Evolutionary conservation across 169 alveolate genomes (phyloP).

Genomic region (Pseudocohnilembus persalinus): DNA sequence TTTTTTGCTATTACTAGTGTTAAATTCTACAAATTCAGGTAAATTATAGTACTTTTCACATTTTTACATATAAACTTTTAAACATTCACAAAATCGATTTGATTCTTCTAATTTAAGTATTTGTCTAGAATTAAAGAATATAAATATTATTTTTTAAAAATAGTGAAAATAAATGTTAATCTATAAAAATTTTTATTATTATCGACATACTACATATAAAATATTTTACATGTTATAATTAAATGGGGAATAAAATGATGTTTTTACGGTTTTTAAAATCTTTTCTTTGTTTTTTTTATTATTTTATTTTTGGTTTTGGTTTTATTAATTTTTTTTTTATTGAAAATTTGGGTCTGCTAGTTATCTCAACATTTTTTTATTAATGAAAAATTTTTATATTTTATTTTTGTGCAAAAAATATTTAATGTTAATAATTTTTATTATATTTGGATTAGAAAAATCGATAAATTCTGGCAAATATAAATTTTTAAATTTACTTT

Average conservation of each 20-base stretch:
- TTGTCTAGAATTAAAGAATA: no score
- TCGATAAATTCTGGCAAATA: neutral
- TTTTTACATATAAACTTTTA: neutral
- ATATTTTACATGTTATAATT: neutral
- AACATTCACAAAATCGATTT: neutral
- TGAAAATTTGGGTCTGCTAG: neutral
- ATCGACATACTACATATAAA: no score
- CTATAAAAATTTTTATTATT: neutral
- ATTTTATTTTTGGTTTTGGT: neutral
- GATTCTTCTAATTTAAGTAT: neutral
- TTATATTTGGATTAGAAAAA: neutral
- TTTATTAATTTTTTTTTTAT: no score
- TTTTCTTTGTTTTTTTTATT: neutral
- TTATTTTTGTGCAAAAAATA: neutral
- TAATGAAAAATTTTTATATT: no score
- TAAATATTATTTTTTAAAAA: no score
- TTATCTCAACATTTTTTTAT: no score
- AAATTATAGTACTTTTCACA: neutral
- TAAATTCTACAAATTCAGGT: neutral
- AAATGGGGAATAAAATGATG: neutral
- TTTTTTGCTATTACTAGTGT: neutral
- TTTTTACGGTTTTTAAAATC: neutral
- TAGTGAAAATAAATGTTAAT: neutral
- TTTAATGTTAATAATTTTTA: no score
- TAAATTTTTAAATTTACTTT: no score